These are phyloP conservation scores for Garcia nutans DNA, from an alignment of 345 rosid genomes.

Conservation along the genomic window DNA sequence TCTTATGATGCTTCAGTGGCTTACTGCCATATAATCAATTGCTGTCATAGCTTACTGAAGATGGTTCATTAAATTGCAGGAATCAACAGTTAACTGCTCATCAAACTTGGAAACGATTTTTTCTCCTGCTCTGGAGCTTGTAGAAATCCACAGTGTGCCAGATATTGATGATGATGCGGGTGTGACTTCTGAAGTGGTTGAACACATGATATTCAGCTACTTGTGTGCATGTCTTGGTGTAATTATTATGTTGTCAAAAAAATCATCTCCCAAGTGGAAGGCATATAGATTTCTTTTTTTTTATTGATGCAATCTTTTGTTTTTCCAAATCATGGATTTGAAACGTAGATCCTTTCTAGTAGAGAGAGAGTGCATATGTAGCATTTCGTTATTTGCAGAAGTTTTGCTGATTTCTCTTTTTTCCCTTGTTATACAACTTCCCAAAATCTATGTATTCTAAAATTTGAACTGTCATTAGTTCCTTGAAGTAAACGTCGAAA, in stretches of 20 bases:
- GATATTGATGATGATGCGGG: slow-evolving; percentile 41
- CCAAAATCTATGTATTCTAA: not conserved
- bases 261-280: not conserved
- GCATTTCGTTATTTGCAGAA: not conserved
- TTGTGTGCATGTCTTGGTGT: not conserved
- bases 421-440: not conserved
- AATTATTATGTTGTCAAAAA: not conserved
- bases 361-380: not conserved
- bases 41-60: not conserved
- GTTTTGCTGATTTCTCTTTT: not conserved
- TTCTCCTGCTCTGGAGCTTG: slow-evolving; percentile 65
- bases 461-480: not conserved
- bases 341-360: not conserved
- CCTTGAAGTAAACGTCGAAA: not conserved
- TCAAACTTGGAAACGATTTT: slow-evolving; percentile 72
- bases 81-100: slow-evolving; percentile 34
- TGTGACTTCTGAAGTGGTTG: slow-evolving; percentile 16
- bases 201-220: not conserved
- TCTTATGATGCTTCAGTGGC: too few species aligned
- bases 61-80: slow-evolving; percentile 37
- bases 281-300: not conserved
- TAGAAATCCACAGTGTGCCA: slow-evolving; percentile 39
- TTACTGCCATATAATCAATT: not conserved
- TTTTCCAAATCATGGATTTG: too few species aligned
- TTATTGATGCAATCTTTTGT: not conserved